These are phyloP conservation scores for Staphylotrichum tortipilum DNA, from an alignment of 495 filamentous ascomycete genomes.

Conservation along the genomic window DNA sequence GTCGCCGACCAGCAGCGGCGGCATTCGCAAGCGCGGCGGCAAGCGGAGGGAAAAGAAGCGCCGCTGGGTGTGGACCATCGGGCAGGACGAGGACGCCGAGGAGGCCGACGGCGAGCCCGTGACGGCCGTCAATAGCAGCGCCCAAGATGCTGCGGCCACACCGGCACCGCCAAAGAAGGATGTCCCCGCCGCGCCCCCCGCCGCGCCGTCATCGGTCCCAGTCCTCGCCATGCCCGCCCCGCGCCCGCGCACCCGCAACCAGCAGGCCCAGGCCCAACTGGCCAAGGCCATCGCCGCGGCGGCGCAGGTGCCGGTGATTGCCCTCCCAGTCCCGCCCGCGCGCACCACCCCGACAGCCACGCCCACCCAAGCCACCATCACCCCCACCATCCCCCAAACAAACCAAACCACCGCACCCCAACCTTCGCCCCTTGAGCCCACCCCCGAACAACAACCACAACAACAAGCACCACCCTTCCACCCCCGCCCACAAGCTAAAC, in stretches of 20 bases:
- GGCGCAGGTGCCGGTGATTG: background rate
- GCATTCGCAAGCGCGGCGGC: constrained; percentile 32
- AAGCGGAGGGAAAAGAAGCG: constrained; percentile 44
- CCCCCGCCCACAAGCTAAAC: background rate
- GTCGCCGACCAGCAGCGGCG: constrained; percentile 23
- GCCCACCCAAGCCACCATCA: too few species aligned
- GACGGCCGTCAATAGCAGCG: too few species aligned
- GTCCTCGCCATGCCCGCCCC: constrained; percentile 13
- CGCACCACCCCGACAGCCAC: too few species aligned
- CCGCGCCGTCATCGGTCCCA: constrained; percentile 6
- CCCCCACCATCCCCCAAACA: background rate
- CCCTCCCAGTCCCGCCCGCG: constrained; percentile 8
- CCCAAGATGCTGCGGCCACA: too few species aligned
- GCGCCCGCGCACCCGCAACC: background rate
- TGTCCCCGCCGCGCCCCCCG: too few species aligned
- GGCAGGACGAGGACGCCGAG: constrained; percentile 37
- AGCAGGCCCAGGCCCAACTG: background rate
- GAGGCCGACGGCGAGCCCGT: constrained; percentile 12
- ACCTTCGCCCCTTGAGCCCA: background rate
- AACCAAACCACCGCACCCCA: background rate
- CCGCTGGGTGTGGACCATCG: constrained; percentile 47
- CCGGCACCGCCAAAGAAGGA: constrained; percentile 14
- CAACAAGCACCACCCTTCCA: background rate
- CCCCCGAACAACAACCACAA: background rate
- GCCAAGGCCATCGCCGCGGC: constrained; percentile 1